Base-by-base conservation (phyloP, 2,329 filamentous ascomycete species). In the Talaromyces sp. region DNA sequence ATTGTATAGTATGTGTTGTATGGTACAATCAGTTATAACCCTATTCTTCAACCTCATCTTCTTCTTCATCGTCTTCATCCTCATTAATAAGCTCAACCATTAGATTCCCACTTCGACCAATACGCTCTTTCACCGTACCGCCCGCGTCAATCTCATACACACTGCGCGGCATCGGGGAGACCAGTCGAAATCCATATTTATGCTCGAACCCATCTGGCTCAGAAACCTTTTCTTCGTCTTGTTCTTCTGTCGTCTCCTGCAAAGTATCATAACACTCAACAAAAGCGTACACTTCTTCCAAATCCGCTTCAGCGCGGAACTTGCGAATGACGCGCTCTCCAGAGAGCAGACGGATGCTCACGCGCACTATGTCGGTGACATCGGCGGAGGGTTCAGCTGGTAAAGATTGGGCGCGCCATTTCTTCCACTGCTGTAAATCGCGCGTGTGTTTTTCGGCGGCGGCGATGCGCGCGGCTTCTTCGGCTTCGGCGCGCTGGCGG, bases 261-360 rank as follows among this genome's bases (percentile, higher is more conserved):
- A 92, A 67, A 6, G 88, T 67, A 57, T 91, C 87, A 71, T 92
- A 88, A 76, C 93, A 97, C 71, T 99, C 94, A 2, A 97, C 92
- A 76, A 96, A 97, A 0, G 93, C 94, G 74, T 97, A 97, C 6
- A 99, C 77, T 69, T 97, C 92, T 71, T 97, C 93, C 41, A 97
- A 79, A 2, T 83, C 81, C 0, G 89, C 85, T n/a, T 85, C 80
- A 1, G 82, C 79, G 0, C 80, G 74, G 72, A 99, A 97, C 55
- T 84, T 85, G 48, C 93, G 84, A 59, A 96, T 84, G 2, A 96
- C 84, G 48, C 92, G 83, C 54, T 91, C 88, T 0, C 85, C 89
- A 4, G 84, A 88, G 0, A 81, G 79, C 68, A 88, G 75, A 14
- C 85, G 80, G 27, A 89, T 74, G 64, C 83, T 85, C 56, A 89